Conservation (phyloP, 2,329 filamentous ascomycete genomes). For the Sporothrix brasiliensis region DNA sequence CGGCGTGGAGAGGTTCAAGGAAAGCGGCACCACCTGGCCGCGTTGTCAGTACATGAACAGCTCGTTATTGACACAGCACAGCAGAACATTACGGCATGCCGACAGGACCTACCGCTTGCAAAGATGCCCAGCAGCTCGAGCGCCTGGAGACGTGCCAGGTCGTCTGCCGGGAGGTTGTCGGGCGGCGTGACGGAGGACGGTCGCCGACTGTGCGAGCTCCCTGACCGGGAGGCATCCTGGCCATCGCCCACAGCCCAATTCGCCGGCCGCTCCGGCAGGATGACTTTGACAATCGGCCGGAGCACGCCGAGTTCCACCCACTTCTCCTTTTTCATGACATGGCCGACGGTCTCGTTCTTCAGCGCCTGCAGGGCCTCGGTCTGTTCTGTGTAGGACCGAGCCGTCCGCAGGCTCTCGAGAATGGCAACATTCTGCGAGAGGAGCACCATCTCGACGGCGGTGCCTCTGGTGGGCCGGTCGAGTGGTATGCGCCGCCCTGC, state of each 20-base stretch:
- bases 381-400: constrained; percentile 56
- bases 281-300: constrained; percentile 56
- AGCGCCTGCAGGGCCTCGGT: constrained; percentile 67
- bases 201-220: constrained; percentile 41
- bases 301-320: constrained; percentile 73
- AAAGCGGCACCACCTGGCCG: constrained; percentile 74
- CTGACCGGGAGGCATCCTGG: constrained; percentile 32
- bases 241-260: constrained; percentile 31
- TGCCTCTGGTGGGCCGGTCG: background rate
- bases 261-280: constrained; percentile 45
- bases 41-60: background rate
- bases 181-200: constrained; percentile 39
- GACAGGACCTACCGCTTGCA: constrained; percentile 67
- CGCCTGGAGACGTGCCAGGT: constrained; percentile 73
- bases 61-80: background rate
- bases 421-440: constrained; percentile 54
- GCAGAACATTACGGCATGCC: no score
- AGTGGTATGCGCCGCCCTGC: background rate
- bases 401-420: constrained; percentile 59
- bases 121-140: constrained; percentile 83
- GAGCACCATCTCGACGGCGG: constrained; percentile 54
- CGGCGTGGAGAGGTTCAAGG: constrained; percentile 71
- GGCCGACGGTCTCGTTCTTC: constrained; percentile 89
- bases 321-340: constrained; percentile 80
- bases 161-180: constrained; percentile 59